These are phyloP conservation scores for Wolfiporia cocos DNA, from an alignment of 1,284 basidiomycete genomes.

Conservation along the genomic window DNA sequence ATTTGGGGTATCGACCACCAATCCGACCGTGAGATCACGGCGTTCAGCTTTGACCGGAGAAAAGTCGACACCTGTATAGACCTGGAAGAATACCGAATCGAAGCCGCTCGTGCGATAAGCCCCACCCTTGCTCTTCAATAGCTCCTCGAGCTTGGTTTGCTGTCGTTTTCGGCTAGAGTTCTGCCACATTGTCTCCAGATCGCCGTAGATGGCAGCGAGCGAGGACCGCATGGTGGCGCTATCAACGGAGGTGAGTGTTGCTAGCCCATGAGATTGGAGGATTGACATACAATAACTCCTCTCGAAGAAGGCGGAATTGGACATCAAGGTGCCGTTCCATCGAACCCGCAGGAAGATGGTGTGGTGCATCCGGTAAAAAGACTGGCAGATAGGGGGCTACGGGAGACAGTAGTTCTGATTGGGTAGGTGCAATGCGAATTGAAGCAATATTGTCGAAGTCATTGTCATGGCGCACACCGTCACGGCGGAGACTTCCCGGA, in stretches of 20 bases:
- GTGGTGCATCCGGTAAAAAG: constrained; percentile 33
- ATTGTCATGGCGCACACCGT: constrained; percentile 42
- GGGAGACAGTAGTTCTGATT: constrained; percentile 28
- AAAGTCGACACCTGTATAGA: constrained; percentile 26
- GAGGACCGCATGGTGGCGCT: constrained; percentile 49
- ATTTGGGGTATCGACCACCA: constrained; percentile 19
- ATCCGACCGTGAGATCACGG: constrained; percentile 20
- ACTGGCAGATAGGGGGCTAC: constrained; percentile 29
- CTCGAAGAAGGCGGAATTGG: constrained; percentile 36
- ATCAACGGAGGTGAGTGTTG: background rate
- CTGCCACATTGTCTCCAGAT: constrained; percentile 21
- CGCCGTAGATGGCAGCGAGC: constrained; percentile 28
- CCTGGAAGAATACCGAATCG: constrained; percentile 24
- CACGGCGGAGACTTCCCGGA: constrained; percentile 29
- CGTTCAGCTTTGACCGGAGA: constrained; percentile 16
- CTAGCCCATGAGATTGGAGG: background rate
- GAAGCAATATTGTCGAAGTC: constrained; percentile 27
- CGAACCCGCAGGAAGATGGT: constrained; percentile 27
- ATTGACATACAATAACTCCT: constrained; percentile 30
- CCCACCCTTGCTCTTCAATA: constrained; percentile 24
- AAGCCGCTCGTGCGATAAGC: constrained; percentile 23
- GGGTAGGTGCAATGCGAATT: constrained; percentile 33
- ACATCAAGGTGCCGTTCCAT: constrained; percentile 33
- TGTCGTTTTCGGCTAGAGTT: background rate
- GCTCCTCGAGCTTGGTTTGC: constrained; percentile 19